Conservation (phyloP, 1,284 basidiomycete genomes). For the Heterobasidion parviporum region DNA sequence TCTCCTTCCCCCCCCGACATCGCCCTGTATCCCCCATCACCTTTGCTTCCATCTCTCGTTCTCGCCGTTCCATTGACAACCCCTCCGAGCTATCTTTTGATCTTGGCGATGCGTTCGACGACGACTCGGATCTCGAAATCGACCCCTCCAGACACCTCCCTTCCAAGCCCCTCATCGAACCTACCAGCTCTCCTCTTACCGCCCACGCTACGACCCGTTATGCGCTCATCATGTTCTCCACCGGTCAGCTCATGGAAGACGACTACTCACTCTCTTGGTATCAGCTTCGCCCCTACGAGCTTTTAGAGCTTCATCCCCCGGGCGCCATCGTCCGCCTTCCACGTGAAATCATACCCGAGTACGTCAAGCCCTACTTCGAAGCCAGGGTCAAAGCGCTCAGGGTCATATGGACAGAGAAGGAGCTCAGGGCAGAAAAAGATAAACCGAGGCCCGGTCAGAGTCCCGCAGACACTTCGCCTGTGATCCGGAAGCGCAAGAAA, state of each 20-base stretch:
- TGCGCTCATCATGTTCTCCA: conserved; percentile 53
- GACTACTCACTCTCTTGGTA: conserved; percentile 51
- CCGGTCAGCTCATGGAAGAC: conserved; percentile 60
- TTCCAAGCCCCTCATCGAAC: not conserved
- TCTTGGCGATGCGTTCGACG: conserved; percentile 4
- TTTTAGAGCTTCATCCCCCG: conserved; percentile 53
- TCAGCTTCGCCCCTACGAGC: conserved; percentile 45
- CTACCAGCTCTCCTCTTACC: conserved; percentile 2
- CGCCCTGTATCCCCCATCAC: conserved; percentile 51
- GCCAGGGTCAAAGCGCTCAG: conserved; percentile 49
- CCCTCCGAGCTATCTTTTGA: conserved; percentile 7
- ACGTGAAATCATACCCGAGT: conserved; percentile 33
- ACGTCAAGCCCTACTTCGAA: conserved; percentile 63
- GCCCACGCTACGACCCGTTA: conserved; percentile 23
- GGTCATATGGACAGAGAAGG: conserved; percentile 24
- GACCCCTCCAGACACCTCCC: conserved; percentile 5
- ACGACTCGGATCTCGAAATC: conserved; percentile 13
- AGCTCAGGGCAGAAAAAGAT: conserved; percentile 3
- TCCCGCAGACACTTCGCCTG: conserved; percentile 8
- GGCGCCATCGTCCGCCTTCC: conserved; percentile 33
- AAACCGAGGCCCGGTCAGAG: not conserved
- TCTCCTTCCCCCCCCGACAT: conserved; percentile 18
- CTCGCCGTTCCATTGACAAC: conserved; percentile 10
- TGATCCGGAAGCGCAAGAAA: conserved; percentile 13
- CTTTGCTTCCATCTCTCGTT: conserved; percentile 32